Evolutionary conservation across 116 monocot genomes (phyloP).

Genomic region (Iris pallida): DNA sequence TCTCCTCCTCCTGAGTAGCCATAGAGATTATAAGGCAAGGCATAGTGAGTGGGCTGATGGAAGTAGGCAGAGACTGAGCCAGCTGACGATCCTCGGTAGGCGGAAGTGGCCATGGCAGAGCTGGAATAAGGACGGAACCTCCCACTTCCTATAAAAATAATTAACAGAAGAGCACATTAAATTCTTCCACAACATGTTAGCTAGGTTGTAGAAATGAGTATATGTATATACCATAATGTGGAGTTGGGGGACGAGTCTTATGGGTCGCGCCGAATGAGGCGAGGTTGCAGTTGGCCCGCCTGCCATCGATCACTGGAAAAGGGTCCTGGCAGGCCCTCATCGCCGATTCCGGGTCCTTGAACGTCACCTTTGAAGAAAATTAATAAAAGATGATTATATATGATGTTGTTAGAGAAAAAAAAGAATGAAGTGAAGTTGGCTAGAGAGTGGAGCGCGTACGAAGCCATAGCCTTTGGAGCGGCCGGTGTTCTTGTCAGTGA

Average conservation of each 20-base stretch:
- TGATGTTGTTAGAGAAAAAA: background rate
- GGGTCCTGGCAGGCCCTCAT: constrained; percentile 47
- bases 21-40: constrained; percentile 15
- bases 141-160: constrained; percentile 4
- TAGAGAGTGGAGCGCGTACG: constrained; percentile 10
- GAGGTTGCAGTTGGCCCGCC: constrained; percentile 56
- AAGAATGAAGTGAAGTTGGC: background rate
- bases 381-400: too few species aligned
- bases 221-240: constrained; percentile 14
- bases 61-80: constrained; percentile 4
- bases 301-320: constrained; percentile 49
- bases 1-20: constrained; percentile 22
- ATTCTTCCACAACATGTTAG: too few species aligned
- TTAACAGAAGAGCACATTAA: background rate
- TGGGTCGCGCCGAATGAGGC: constrained; percentile 36
- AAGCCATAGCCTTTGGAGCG: constrained; percentile 72
- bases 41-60: constrained; percentile 15
- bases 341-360: constrained; percentile 50
- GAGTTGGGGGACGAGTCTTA: constrained; percentile 16
- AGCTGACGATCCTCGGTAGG: constrained; percentile 13
- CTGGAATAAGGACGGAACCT: constrained; percentile 7
- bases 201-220: too few species aligned
- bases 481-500: constrained; percentile 59
- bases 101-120: constrained; percentile 5
- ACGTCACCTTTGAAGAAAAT: constrained; percentile 37